Percentiles rank a stretch among this genome's conserved stretches.
Evolutionary conservation across 352 stramenopile species (phyloP).

Genomic region (Phytophthora macrochlamydospora): DNA sequence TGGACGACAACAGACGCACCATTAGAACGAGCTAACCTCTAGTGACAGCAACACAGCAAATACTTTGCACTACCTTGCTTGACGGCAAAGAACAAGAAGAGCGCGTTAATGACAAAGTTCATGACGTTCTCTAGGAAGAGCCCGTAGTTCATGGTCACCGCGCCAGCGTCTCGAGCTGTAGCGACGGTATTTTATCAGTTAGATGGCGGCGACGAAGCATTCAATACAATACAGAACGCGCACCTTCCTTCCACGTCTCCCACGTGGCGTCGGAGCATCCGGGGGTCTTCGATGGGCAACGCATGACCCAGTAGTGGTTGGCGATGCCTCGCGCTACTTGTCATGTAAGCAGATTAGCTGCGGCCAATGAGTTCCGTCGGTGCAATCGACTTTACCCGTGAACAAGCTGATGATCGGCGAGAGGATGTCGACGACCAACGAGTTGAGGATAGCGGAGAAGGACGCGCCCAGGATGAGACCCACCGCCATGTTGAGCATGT

Average conservation of each 20-base stretch:
- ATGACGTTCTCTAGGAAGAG: constrained; percentile 72
- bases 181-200: background rate
- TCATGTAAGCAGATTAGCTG: background rate
- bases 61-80: constrained; percentile 52
- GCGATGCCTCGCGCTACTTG: constrained; percentile 54
- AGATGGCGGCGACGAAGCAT: background rate
- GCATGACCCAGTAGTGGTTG: constrained; percentile 66
- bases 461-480: constrained; percentile 70
- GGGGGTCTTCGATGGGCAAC: constrained; percentile 40
- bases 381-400: constrained; percentile 35
- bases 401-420: constrained; percentile 74
- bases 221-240: background rate
- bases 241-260: constrained; percentile 72
- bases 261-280: constrained; percentile 56
- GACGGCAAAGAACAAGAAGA: constrained; percentile 75
- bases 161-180: constrained; percentile 57
- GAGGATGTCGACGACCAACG: constrained; percentile 71
- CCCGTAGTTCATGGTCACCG: constrained; percentile 74
- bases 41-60: too few relatives aligned
- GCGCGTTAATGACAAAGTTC: constrained; percentile 76
- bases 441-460: constrained; percentile 76
- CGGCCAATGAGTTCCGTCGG: background rate
- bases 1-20: constrained; percentile 12
- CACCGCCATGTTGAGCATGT: constrained; percentile 76
- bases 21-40: background rate